Conservation (phyloP, 2,329 filamentous ascomycete genomes). For the Monosporascus sp. region DNA sequence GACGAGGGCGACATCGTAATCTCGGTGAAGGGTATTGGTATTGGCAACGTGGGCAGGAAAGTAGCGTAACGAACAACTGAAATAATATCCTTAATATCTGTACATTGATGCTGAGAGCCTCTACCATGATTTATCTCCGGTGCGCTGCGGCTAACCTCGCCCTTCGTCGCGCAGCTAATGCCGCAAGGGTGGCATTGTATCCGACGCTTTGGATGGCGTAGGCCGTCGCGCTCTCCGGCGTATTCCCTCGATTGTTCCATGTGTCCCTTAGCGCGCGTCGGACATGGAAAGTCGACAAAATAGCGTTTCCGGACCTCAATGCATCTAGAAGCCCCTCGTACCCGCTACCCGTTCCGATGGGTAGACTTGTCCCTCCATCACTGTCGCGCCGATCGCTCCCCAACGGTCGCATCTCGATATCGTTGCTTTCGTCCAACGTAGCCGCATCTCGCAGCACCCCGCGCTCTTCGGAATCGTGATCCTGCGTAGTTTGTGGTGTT, state of each 20-base stretch:
- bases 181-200: slow-evolving; percentile 50
- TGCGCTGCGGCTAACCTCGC: slow-evolving; percentile 27
- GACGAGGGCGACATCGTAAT: slow-evolving; percentile 71
- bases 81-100: slow-evolving; percentile 23
- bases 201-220: slow-evolving; percentile 50
- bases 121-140: slow-evolving; percentile 18
- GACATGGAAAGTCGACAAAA: slow-evolving; percentile 50
- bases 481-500: slow-evolving; percentile 31
- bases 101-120: slow-evolving; percentile 17
- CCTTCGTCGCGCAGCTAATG: slow-evolving; percentile 42
- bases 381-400: slow-evolving; percentile 19
- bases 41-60: slow-evolving; percentile 93
- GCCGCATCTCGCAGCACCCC: slow-evolving; percentile 40
- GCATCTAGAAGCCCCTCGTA: slow-evolving; percentile 33
- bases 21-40: slow-evolving; percentile 86
- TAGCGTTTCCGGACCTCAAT: slow-evolving; percentile 49
- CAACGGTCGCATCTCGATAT: slow-evolving; percentile 41
- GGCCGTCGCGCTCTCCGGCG: slow-evolving; percentile 39
- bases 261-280: slow-evolving; percentile 44
- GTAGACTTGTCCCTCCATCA: slow-evolving; percentile 22
- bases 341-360: slow-evolving; percentile 14
- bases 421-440: slow-evolving; percentile 32
- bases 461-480: slow-evolving; percentile 53
- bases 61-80: slow-evolving; percentile 47
- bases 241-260: slow-evolving; percentile 34